Conservation (phyloP, 768 basidiomycete genomes). For the Mycena galericulata region DNA sequence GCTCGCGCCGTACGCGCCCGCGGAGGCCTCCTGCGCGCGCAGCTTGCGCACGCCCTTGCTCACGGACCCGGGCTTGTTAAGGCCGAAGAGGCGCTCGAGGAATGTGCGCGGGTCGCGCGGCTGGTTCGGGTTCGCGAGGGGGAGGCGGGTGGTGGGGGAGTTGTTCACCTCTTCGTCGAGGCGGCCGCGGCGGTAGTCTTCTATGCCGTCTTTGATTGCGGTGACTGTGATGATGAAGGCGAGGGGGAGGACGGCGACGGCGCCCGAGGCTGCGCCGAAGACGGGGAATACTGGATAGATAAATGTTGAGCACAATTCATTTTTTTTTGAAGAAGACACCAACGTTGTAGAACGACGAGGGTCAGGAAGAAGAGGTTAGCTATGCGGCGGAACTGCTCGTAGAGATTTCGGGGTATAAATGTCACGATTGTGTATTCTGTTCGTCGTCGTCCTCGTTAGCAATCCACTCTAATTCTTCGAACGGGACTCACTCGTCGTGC, state of each 20-base stretch:
- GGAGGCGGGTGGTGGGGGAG: constrained; percentile 90
- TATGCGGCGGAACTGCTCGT: constrained; percentile 93
- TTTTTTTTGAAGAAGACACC: constrained; percentile 34
- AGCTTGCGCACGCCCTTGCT: constrained; percentile 89
- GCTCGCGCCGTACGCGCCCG: constrained; percentile 66
- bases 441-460: constrained; percentile 20
- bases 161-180: constrained; percentile 97
- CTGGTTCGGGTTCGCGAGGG: constrained; percentile 88
- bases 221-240: constrained; percentile 90
- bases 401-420: constrained; percentile 94
- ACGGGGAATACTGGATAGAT: constrained; percentile 78
- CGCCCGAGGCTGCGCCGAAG: constrained; percentile 89
- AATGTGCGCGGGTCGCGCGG: constrained; percentile 81
- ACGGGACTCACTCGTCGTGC: constrained; percentile 85
- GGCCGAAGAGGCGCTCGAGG: constrained; percentile 77
- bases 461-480: neutral
- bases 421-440: constrained; percentile 91
- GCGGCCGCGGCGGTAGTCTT: constrained; percentile 91
- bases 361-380: constrained; percentile 94
- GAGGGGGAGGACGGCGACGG: constrained; percentile 86
- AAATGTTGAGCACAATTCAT: neutral
- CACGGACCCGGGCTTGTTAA: constrained; percentile 80
- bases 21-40: constrained; percentile 79
- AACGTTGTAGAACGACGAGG: constrained; percentile 85
- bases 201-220: constrained; percentile 94